Conservation (phyloP, 176 grass and related monocot species). For the Aegilops bicornis region DNA sequence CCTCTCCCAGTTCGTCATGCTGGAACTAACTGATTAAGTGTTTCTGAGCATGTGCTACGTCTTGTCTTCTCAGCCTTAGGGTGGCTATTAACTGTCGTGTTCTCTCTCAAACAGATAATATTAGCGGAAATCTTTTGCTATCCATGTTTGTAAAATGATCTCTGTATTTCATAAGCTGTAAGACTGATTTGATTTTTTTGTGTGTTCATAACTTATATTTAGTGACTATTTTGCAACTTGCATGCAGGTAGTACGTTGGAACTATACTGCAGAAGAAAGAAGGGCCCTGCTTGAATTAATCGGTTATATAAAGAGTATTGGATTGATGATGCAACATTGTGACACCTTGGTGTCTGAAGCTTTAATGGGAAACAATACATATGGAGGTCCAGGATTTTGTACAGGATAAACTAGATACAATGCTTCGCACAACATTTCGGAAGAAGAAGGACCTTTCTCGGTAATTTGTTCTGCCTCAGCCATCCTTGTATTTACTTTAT, state of each 20-base stretch:
- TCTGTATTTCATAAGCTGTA: constrained; percentile 17
- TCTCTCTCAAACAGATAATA: background rate
- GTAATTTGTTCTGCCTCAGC: constrained; percentile 48
- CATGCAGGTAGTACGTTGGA: constrained; percentile 85
- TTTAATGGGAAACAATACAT: constrained; percentile 98
- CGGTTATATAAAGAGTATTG: constrained; percentile 96
- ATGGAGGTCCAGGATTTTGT: constrained; percentile 99
- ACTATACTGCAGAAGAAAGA: constrained; percentile 92
- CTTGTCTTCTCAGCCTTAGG: background rate
- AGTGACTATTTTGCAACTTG: constrained; percentile 23
- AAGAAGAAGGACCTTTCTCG: constrained; percentile 98
- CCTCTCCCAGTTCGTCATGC: background rate
- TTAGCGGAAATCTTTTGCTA: background rate
- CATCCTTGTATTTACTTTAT: constrained; percentile 23
- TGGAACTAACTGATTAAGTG: background rate
- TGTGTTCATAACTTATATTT: constrained; percentile 20
- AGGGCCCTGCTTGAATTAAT: constrained; percentile 87
- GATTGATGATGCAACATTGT: constrained; percentile 89
- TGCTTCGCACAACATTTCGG: constrained; percentile 94
- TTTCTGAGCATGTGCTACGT: background rate
- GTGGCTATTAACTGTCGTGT: background rate
- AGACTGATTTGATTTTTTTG: background rate
- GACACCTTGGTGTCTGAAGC: constrained; percentile 95
- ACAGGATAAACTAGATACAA: constrained; percentile 92
- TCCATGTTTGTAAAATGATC: background rate